Evolutionary conservation across 352 stramenopile genomes (phyloP), one percentile per base, ranked within the genome.

Genomic region (Phytophthora parvispora): DNA sequence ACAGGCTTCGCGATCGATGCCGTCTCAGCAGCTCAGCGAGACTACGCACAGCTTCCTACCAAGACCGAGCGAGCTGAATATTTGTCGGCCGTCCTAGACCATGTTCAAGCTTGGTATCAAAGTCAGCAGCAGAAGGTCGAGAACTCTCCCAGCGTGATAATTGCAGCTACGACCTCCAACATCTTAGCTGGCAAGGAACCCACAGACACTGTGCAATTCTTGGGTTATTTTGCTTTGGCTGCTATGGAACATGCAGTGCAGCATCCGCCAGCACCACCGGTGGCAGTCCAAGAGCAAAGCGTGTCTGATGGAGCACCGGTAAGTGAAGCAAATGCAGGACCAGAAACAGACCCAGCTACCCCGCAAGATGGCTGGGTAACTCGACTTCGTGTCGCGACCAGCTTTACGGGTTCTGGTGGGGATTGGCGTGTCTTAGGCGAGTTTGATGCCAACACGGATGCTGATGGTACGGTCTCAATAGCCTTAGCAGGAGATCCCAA

Each of bases 1-100:
- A 96, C 89, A 22, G 81, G 77, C 0, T 96, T 78, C n/a, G 60
- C 69, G 0, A 62, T 48, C 20, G 60, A 72, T n/a, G 65, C 66
- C 32, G 40, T 78, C 5, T 53, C 60, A 51, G 42, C 38, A 59
- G 66, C 67, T 12, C 87, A 96, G 43, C 75, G 67, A 3, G 84
- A 95, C 63, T 96, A 94, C 65, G 58, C 63, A 4, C 81, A 92
- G 40, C 73, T 96, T 15, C 31, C 68, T 3, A 82, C 80, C 20
- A 96, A 96, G 69, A 87, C 83, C 1, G 86, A 95, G 16, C 83
- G 87, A n/a, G 74, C 71, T 2, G 86, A 95, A 25, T 96, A 92
- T 63, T 68, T 96, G 22, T 81, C 78, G 12, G 91, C 92, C 43
- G 80, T 95, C 34, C 60, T 96, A 8, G 78, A 94, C 49, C 88